Base-by-base conservation (phyloP, 345 rosid genomes). In the Citrus reticulata region DNA sequence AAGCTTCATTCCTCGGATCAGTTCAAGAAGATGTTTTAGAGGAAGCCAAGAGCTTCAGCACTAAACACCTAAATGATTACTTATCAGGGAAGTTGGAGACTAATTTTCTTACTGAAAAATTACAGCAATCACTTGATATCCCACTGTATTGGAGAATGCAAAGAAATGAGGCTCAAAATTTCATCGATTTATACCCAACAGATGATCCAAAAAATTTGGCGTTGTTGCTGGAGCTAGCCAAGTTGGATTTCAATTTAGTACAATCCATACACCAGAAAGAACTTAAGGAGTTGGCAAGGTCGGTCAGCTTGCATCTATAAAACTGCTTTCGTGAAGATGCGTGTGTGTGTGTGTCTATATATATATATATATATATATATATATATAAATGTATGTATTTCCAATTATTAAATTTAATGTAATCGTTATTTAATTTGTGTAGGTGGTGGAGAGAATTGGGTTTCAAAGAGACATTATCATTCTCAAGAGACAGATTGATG, bases 391-490 rank as follows among this genome's bases (percentile, higher is more conserved):
- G 32, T 30, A 30, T 30, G 4, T 30, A 30, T 30, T 30, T 10
- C 10, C 13, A 2, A 40, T 17, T 5, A 6, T 4, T 66, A 25
- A 67, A 1, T 13, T 34, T 25, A 25, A 39, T 25, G 19, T 16
- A 39, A 40, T 62, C 3, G 39, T 59, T 61, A 24, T 14, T 39
- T 73, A 24, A 60, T 14, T 17, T 42, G 49, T 42, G 2, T 42
- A 80, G 82, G 62, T 80, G 79, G 79, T 80, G 79, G 79, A 58
- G 34, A 6, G n/a, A 59, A 6, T 42, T 74, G 54, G 78, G 79
- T 5, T 74, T 80, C 1, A 62, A 9, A 14, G 54, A 74, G 40
- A 68, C 61, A 32, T 39, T 74, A 30, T 19, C 24, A 0, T 74
- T 68, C 61, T 59, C 70, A 8, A 19, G 70, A 63, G 70, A 72